Evolutionary conservation across 108 stramenopile species (phyloP).

Genomic region (Thalassiosira profunda): DNA sequence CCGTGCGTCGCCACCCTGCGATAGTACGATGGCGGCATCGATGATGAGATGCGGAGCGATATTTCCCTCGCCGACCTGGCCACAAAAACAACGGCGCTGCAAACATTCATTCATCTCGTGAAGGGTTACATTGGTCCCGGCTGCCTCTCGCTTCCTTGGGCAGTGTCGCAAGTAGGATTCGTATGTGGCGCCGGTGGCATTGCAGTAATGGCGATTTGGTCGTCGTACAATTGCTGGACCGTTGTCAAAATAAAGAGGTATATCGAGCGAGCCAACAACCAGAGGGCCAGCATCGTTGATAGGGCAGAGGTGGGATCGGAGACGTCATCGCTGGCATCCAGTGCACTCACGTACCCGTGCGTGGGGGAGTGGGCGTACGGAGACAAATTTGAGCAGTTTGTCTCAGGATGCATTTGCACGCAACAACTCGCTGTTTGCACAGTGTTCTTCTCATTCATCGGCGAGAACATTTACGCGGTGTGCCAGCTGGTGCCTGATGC

Average conservation of each 20-base stretch:
- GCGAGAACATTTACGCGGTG: conserved; percentile 72
- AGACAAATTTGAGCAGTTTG: conserved; percentile 53
- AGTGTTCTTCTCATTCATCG: conserved; percentile 77
- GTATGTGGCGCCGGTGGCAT: conserved; percentile 45
- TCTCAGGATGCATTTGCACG: conserved; percentile 53
- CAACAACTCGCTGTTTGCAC: conserved; percentile 81
- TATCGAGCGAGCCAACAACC: conserved; percentile 25
- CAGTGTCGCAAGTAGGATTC: conserved; percentile 62
- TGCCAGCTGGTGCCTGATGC: conserved; percentile 1
- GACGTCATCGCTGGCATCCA: conserved; percentile 24
- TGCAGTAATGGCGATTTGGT: conserved; percentile 51
- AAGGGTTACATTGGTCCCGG: conserved; percentile 80
- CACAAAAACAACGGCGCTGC: conserved; percentile 44
- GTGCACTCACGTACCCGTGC: conserved; percentile 67
- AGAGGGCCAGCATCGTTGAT: conserved; percentile 9
- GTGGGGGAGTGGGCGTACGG: conserved; percentile 78
- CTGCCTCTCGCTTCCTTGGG: conserved; percentile 72
- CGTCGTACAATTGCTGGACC: conserved; percentile 70
- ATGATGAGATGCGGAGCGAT: background rate
- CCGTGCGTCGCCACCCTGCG: too few species aligned
- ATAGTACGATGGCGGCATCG: too few species aligned
- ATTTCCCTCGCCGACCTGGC: background rate
- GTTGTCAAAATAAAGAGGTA: conserved; percentile 67
- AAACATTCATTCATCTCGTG: conserved; percentile 67
- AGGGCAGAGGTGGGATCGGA: conserved; percentile 1